Percentiles rank a stretch among this genome's conserved stretches.
Conservation (phyloP, 768 basidiomycete species). For the Daedaleopsis sinensis region DNA sequence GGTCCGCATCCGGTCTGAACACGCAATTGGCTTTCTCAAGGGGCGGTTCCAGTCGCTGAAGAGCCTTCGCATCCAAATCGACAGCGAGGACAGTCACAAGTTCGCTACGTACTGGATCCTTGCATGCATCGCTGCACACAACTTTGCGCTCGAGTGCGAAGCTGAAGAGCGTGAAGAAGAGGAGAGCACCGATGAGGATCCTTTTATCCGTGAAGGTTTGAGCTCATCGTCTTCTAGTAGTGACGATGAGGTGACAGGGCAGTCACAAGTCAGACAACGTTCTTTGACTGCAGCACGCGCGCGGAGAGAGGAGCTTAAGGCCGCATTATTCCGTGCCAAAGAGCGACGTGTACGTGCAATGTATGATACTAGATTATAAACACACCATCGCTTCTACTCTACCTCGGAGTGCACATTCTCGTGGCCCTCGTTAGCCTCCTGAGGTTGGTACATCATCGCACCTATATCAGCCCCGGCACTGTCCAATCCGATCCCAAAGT, state of each 20-base stretch:
- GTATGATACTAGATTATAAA: no score
- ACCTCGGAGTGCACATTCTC: no score
- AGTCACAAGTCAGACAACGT: no score
- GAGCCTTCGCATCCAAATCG: slow-evolving; percentile 33
- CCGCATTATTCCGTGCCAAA: not conserved
- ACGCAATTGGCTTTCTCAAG: slow-evolving; percentile 44
- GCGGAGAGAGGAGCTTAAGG: not conserved
- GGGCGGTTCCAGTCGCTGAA: slow-evolving; percentile 41
- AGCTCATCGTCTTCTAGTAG: not conserved
- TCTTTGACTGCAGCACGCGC: not conserved
- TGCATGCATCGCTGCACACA: slow-evolving; percentile 35
- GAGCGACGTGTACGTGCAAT: no score
- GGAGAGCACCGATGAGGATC: not conserved
- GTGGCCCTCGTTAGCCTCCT: no score
- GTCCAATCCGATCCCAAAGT: no score
- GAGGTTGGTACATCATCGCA: no score
- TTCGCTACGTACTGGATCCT: slow-evolving; percentile 36
- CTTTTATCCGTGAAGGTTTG: not conserved
- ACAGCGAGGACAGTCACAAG: slow-evolving; percentile 26
- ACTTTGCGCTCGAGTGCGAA: slow-evolving; percentile 35
- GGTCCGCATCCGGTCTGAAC: slow-evolving; percentile 41
- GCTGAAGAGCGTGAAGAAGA: slow-evolving; percentile 26
- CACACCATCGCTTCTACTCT: no score
- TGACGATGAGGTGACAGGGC: not conserved
- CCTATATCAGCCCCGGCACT: no score